Evolutionary conservation across 1,284 basidiomycete species (phyloP), one percentile per base, ranked within the genome.

Genomic region (Trichosporon faecale): DNA sequence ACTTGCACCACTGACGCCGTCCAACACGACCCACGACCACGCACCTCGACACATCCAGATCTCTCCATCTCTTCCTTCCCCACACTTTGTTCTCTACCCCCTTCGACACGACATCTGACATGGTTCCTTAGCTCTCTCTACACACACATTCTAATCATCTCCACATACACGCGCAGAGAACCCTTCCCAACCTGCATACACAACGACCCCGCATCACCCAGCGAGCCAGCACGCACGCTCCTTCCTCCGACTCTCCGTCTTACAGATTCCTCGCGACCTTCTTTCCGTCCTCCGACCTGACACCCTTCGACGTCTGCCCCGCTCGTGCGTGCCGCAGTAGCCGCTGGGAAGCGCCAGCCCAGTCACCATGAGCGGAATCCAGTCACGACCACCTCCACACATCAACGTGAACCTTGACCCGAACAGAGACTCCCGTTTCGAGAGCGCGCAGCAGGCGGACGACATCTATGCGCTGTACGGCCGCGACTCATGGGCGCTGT

Each of bases 391-490:
- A 9, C 70, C 71, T 37, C 49, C 49, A n/a, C 49, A 52, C 49
- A 31, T 61, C 57, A 31, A 31, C 27, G 29, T 31, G 16, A 61
- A 31, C 29, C 18, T 31, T 33, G 57, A 61, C 12, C 57, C 57
- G 64, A 65, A 65, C 23, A 44, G 64, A 23, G 74, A 75, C 44
- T 76, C 74, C 1, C 68, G 68, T 18, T 66, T 73, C 31, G 73
- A 75, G 33, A 74, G 73, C 55, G 70, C 68, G 3, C 73, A 74
- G 55, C 66, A 73, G 14, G 77, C 77, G 3, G 71, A 72, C 37
- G 76, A 72, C 61, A 78, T 78, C 35, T 78, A 75, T 69, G 73
- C 74, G 25, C 72, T 77, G 21, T 78, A 78, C 68, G 76, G 72
- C 3, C 67, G 70, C 29, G 74, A 71, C 35, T 71, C 69, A n/a